A percentile compares a stretch with the other conserved stretches of the same genome.
Conservation (phyloP, 305 asterid genomes). For the Fraxinus sp. region DNA sequence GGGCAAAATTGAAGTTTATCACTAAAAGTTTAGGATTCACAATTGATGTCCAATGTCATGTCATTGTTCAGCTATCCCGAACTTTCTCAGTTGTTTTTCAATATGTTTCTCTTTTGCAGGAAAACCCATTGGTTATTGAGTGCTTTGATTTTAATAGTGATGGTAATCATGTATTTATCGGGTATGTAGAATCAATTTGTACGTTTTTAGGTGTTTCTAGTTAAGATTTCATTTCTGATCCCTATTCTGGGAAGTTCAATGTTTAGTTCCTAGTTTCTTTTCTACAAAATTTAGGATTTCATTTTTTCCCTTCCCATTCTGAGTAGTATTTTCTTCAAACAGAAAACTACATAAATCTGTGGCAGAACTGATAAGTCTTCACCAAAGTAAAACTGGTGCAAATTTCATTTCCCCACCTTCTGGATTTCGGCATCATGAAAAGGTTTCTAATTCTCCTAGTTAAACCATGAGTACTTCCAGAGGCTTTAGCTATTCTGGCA, state of each 20-base stretch:
- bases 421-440: conserved; percentile 44
- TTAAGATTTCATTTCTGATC: background rate
- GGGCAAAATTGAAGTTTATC: background rate
- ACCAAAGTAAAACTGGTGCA: conserved; percentile 50
- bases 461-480: background rate
- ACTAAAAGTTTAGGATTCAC: background rate
- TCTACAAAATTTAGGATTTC: background rate
- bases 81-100: background rate
- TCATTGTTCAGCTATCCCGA: background rate
- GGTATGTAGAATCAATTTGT: conserved; percentile 38
- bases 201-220: background rate
- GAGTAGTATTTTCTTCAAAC: conserved; percentile 21
- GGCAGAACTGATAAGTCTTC: conserved; percentile 58
- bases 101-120: conserved; percentile 44
- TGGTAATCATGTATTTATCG: conserved; percentile 68
- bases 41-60: background rate
- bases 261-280: background rate
- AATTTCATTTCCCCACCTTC: conserved; percentile 60
- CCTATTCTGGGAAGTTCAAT: background rate
- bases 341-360: conserved; percentile 66
- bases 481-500: conserved; percentile 4
- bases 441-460: conserved; percentile 41
- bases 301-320: background rate
- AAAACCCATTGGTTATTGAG: conserved; percentile 72
- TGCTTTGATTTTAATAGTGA: conserved; percentile 71